A percentile compares a stretch with the other conserved stretches of the same genome.
phyloP scores from a whole-genome alignment of 1,284 basidiomycete species.

The Ustilago nuda region DNA sequence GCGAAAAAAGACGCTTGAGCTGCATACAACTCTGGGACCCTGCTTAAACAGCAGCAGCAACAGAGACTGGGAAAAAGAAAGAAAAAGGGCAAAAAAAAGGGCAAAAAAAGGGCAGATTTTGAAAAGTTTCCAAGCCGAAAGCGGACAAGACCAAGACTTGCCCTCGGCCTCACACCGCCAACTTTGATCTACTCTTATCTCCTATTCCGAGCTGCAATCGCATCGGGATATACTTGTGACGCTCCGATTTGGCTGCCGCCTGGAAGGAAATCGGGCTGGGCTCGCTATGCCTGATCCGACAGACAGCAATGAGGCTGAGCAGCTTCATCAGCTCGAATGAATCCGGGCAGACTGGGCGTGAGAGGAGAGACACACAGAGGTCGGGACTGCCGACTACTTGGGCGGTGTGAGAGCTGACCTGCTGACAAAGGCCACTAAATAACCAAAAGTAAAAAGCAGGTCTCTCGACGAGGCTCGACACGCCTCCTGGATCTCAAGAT shows the following conservation, averaged over 20 bases:
- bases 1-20: conserved; percentile 1
- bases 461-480: background rate
- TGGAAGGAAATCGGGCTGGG: conserved; percentile 1
- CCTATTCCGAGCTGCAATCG: background rate
- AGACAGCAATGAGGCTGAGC: background rate
- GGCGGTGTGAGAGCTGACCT: background rate
- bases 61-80: conserved; percentile 19
- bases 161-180: background rate
- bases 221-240: conserved; percentile 1
- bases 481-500: background rate
- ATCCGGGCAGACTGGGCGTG: background rate
- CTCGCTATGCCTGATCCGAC: background rate
- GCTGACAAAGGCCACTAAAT: background rate
- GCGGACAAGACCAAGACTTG: conserved; percentile 18
- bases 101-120: conserved; percentile 1
- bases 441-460: background rate
- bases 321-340: background rate
- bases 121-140: conserved; percentile 12
- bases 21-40: conserved; percentile 16
- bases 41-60: conserved; percentile 8
- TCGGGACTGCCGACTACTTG: background rate
- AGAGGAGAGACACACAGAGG: background rate
- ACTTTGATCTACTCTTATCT: background rate
- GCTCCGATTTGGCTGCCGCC: background rate
- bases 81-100: background rate